Base-by-base conservation (phyloP, 495 filamentous ascomycete species). In the Lichina pygmaea region DNA sequence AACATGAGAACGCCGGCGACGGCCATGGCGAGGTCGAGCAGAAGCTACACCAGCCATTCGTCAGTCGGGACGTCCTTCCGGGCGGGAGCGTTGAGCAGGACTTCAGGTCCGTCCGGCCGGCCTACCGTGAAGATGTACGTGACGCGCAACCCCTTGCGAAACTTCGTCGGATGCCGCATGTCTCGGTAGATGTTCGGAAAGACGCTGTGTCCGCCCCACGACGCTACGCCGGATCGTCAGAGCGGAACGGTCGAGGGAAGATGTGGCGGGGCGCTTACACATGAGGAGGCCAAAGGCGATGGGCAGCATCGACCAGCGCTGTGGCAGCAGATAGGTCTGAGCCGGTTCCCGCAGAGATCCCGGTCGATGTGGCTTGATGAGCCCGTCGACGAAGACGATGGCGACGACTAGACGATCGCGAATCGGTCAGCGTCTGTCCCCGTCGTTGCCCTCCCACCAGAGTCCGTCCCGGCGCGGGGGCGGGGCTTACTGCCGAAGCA, bases 111-210 rank as follows among this genome's bases (percentile, higher is more conserved):
- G n/a, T 41, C 12, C 34, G 11, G 17, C 3, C 7, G 9, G 9
- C 73, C 55, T 68, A 86, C 81, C 40, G 85, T 93, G 58, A 93
- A 94, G n/a, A 72, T 58, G 55, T 89, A 95, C 0, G 86, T 92
- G 38, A 75, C 68, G 54, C 77, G 73, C 15, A 94, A 66, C 43
- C 75, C 78, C 57, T 70, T 71, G 16, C 64, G 66, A 57, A 89
- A 95, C 54, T 83, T 89, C 41, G 79, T 67, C 0, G 89, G 85
- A 57, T 95, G 89, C 49, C 89, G 68, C 89, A 97, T 97, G 60
- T 97, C 89, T 44, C 85, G 71, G 57, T 93, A 97, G 54, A 97
- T 93, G 53, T 92, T 93, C 2, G 89, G 89, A 55, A 97, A 93
- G 31, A 97, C 89, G 45, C 73, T 70, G 55, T 95, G 89, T 7